Base-by-base conservation (phyloP, 805 yeast species). In the Jamesozyma rosinii region DNA sequence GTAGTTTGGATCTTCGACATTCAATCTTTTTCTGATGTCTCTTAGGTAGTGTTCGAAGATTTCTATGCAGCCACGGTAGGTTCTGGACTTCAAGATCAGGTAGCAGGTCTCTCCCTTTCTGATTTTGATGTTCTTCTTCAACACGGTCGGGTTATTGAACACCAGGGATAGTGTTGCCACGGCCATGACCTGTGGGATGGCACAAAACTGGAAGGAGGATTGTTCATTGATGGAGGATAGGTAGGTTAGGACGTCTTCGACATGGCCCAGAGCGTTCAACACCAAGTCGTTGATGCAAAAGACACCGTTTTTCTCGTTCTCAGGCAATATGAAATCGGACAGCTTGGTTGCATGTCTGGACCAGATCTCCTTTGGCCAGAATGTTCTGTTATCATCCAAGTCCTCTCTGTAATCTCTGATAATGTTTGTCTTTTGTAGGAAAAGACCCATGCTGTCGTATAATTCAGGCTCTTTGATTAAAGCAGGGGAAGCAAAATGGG, bases 161-260 rank as follows among this genome's bases (percentile, higher is more conserved):
- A 92, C 83, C 41, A 81, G 70, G 19, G 90, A 87, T 53, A 92
- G 72, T 1, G 97, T 87, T 14, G 98, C 97, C 62, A 92, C 83
- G 31, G 97, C 96, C 98, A 92, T 92, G 17, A 90, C 97, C 68
- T 92, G 99, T 17, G 99, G 99, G 59, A 92, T 92, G 10, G 97
- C 86, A 69, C 97, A 89, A 70, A 92, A 92, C 54, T 80, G 83
- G 70, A 87, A 92, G 40, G 81, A 67, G 1, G 95, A 77, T 47
- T 82, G 84, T 59, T 92, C 98, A 46, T 75, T 74, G 40, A 92
- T 75, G 48, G 79, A 70, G 15, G 90, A 75, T 44, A 92, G 71
- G 61, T 84, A 92, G 41, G 74, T 74, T 53, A 92, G 71, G 26
- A 79, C 83, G 56, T 86, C 92, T 42, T 75, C 75, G 33, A 77